Base-by-base conservation (phyloP, 2,329 filamentous ascomycete genomes). In the Fusarium concolor region DNA sequence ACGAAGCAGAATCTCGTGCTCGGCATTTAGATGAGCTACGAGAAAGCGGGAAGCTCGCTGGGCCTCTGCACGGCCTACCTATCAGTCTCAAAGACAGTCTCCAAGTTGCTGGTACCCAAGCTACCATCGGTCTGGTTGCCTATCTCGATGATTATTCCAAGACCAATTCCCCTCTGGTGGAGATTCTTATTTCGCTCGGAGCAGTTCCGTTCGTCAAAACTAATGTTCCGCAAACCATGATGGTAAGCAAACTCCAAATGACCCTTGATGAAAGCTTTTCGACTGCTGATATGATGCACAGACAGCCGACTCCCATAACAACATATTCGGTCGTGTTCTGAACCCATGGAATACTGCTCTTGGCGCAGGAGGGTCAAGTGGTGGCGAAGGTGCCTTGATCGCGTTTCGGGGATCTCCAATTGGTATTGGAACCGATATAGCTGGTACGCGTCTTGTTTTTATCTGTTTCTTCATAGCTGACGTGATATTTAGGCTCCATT, bases 281-380 rank as follows among this genome's bases (percentile, higher is more conserved):
- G 29, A 10, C 11, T 31, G 11, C 29, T 31, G 6, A 31, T 31
- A 31, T 3, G 10, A 6, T 31, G 3, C 6, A 14, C 26, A 68
- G 65, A 64, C 58, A 3, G 42, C 45, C 1, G 65, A 67, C 10
- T 67, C 65, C 1, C 54, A 67, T 4, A 67, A 68, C 65, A 89
- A 91, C 67, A 74, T 89, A 26, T 87, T 86, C 62, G 87, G 87
- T 2, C 82, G 85, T 20, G 84, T 84, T 0, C 75, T 89, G 35
- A 90, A 89, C 67, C 88, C 89, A 0, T 76, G 82, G 50, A 89
- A 89, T 57, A 81, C 85, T 3, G 79, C 80, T 18, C 80, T 87
- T 24, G 86, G 84, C 0, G 84, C 86, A 0, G 89, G 89, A 5
- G 89, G 89, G 4, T 86, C 83, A 5, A 86, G 85, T 0, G 89